These are phyloP conservation scores for Fusarium begoniae DNA, from an alignment of 2,329 filamentous ascomycete species.

Conservation along the genomic window DNA sequence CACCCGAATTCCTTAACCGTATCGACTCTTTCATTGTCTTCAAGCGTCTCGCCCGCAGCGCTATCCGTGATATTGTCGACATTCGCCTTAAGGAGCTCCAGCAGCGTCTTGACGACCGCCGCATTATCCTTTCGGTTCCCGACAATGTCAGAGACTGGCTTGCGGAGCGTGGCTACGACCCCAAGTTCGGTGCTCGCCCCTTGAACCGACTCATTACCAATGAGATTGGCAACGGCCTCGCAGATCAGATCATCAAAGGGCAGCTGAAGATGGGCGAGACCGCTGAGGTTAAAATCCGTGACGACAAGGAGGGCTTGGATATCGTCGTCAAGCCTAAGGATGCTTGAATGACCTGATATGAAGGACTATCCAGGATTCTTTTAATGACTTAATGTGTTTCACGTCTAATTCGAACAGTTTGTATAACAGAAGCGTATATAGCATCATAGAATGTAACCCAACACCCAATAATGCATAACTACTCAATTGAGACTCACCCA, in stretches of 20 bases:
- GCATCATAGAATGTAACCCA: slow-evolving; percentile 21
- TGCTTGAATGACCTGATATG: background rate
- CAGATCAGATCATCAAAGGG: slow-evolving; percentile 91
- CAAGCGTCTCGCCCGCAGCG: slow-evolving; percentile 80
- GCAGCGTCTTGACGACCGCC: slow-evolving; percentile 80
- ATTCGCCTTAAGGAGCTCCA: slow-evolving; percentile 90
- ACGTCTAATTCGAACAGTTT: slow-evolving; percentile 22
- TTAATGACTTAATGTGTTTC: slow-evolving; percentile 40
- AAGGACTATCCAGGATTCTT: background rate
- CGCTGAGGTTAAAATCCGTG: slow-evolving; percentile 75
- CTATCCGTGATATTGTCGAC: slow-evolving; percentile 91
- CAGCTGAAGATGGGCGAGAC: slow-evolving; percentile 78
- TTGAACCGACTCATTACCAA: slow-evolving; percentile 90
- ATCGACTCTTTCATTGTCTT: slow-evolving; percentile 98
- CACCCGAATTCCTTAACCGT: slow-evolving; percentile 95
- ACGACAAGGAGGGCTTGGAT: slow-evolving; percentile 66
- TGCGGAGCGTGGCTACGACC: slow-evolving; percentile 88
- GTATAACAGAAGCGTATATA: slow-evolving; percentile 10
- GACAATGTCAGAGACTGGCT: slow-evolving; percentile 84
- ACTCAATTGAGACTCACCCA: background rate
- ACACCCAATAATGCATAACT: slow-evolving; percentile 10
- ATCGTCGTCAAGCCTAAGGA: slow-evolving; percentile 49
- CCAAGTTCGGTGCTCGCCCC: slow-evolving; percentile 88
- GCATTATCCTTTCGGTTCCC: slow-evolving; percentile 79
- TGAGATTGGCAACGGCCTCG: slow-evolving; percentile 87